Conservation (phyloP, 257 asterid genomes). For the Solanum corneliomulleri region DNA sequence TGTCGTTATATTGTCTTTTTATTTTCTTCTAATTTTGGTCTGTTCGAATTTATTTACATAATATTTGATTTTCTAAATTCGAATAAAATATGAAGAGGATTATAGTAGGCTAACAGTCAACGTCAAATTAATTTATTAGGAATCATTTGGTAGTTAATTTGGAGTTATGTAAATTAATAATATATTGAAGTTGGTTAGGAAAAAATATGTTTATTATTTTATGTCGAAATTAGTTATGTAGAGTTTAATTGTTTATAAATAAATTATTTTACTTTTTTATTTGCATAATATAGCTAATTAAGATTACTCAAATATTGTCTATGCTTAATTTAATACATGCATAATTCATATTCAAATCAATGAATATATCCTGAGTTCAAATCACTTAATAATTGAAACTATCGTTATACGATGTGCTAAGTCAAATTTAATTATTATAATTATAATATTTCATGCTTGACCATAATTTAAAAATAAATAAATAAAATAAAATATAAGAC, state of each 20-base stretch:
- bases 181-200: too few relatives aligned
- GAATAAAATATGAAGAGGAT: background rate
- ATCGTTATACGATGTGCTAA: rapidly evolving
- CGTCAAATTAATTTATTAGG: too few relatives aligned
- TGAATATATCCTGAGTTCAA: background rate
- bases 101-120: background rate
- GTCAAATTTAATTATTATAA: background rate
- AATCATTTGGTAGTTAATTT: background rate
- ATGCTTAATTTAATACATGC: background rate
- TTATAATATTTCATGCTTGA: background rate
- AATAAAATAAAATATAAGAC: background rate
- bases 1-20: background rate
- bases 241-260: too few relatives aligned
- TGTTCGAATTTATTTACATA: background rate
- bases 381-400: rapidly evolving
- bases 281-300: background rate
- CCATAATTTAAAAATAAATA: background rate
- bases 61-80: too few relatives aligned
- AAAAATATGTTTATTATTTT: too few relatives aligned
- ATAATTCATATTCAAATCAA: background rate
- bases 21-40: background rate
- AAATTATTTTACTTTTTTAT: too few relatives aligned
- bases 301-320: too few relatives aligned
- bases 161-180: background rate
- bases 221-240: background rate